Conservation (phyloP, 1,284 basidiomycete genomes). For the Wolfiporia cocos region DNA sequence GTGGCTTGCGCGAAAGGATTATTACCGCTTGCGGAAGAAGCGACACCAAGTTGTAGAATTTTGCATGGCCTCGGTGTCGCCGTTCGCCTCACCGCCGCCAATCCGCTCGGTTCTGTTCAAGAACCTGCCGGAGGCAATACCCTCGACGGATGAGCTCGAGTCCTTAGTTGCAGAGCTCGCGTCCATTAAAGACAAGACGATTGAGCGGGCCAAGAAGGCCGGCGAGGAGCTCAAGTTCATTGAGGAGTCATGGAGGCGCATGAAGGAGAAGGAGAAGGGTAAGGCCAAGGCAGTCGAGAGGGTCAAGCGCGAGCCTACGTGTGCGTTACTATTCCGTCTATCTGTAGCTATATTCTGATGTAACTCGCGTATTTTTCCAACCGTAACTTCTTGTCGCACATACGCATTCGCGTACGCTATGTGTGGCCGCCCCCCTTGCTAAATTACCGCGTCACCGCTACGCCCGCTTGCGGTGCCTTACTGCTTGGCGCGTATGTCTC, state of each 20-base stretch:
- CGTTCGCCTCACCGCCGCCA: constrained; percentile 36
- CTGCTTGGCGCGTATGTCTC: too few species aligned
- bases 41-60: too few species aligned
- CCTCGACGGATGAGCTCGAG: constrained; percentile 68
- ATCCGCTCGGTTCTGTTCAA: constrained; percentile 54
- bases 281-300: constrained; percentile 65
- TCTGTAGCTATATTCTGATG: too few species aligned
- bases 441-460: too few species aligned
- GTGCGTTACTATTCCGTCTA: constrained; percentile 40
- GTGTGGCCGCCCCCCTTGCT: too few species aligned
- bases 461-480: too few species aligned
- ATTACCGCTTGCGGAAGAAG: constrained; percentile 2
- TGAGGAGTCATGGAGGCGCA: constrained; percentile 61
- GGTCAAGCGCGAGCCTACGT: constrained; percentile 63
- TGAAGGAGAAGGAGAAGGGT: constrained; percentile 72
- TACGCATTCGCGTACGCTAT: too few species aligned
- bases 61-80: constrained; percentile 38
- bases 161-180: constrained; percentile 54
- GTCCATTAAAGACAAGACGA: constrained; percentile 43
- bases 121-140: constrained; percentile 56
- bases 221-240: constrained; percentile 62
- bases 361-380: too few species aligned
- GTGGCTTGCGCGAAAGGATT: constrained; percentile 7
- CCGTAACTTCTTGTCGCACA: too few species aligned
- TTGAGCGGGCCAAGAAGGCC: constrained; percentile 62